A percentile compares a stretch with the other conserved stretches of the same genome.
Conservation (phyloP, 805 yeast genomes). For the Teunomyces aglyptinius region DNA sequence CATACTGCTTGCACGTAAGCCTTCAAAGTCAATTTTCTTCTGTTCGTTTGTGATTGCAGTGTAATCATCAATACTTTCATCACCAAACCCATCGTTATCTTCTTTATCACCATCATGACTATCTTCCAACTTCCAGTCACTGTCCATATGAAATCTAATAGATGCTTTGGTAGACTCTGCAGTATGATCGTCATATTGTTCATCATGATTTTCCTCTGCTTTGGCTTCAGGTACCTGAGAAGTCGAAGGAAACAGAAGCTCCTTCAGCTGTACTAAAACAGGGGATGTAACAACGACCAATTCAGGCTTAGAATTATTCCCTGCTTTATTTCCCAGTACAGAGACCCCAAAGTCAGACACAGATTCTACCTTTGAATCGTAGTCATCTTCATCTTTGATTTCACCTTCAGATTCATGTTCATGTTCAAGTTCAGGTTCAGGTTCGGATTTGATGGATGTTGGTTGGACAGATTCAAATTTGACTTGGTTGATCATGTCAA, state of each 20-base stretch:
- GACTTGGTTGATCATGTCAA: background rate
- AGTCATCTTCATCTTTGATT: background rate
- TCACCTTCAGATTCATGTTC: background rate
- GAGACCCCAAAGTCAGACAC: background rate
- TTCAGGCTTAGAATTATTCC: background rate
- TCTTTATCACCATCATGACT: slow-evolving; percentile 40
- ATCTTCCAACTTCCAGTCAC: slow-evolving; percentile 38
- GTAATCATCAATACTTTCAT: slow-evolving; percentile 8
- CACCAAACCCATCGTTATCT: slow-evolving; percentile 33
- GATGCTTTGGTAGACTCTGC: slow-evolving; percentile 13
- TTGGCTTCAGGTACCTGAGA: background rate
- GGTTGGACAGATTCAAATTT: no score
- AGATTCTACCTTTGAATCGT: background rate
- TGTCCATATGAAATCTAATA: slow-evolving; percentile 31
- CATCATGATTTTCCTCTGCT: background rate
- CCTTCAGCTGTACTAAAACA: background rate
- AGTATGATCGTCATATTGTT: slow-evolving; percentile 5
- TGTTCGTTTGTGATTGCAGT: background rate
- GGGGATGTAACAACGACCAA: background rate
- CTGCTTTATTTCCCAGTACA: background rate
- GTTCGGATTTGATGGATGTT: background rate
- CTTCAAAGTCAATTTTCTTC: slow-evolving; percentile 11
- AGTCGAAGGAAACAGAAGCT: background rate
- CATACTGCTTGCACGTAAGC: slow-evolving; percentile 7
- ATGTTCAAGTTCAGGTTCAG: background rate